Evolutionary conservation across 2,329 filamentous ascomycete species (phyloP).

Genomic region (Talaromyces piceae): DNA sequence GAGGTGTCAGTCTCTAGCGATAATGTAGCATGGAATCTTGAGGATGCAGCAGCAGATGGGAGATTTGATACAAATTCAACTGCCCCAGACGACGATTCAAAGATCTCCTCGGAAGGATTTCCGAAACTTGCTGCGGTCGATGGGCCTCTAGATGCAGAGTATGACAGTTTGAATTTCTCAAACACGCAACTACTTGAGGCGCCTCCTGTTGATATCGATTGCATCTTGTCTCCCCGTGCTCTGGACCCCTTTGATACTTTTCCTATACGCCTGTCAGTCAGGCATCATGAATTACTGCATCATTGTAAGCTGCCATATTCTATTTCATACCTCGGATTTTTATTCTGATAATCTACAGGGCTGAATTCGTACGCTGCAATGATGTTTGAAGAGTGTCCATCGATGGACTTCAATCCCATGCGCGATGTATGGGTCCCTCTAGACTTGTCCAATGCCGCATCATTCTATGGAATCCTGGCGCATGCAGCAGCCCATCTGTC

Average conservation of each 20-base stretch:
- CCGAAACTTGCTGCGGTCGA: neutral
- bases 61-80: neutral
- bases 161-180: neutral
- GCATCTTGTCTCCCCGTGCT: constrained; percentile 1
- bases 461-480: constrained; percentile 11
- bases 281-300: constrained; percentile 8
- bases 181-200: neutral
- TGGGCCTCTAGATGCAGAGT: neutral
- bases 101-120: neutral
- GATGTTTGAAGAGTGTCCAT: constrained; percentile 6
- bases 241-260: constrained; percentile 10
- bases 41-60: neutral
- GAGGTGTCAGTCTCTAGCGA: neutral
- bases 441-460: constrained; percentile 10
- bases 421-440: constrained; percentile 11
- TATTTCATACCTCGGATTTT: neutral
- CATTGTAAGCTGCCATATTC: constrained; percentile 4
- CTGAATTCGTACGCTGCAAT: constrained; percentile 8
- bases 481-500: constrained; percentile 10
- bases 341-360: neutral
- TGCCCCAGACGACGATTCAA: neutral
- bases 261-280: constrained; percentile 5
- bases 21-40: neutral
- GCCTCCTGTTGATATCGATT: neutral
- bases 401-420: constrained; percentile 9